These are phyloP conservation scores for Tillandsia leiboldiana DNA, from an alignment of 176 grass and related monocot genomes.

Conservation along the genomic window DNA sequence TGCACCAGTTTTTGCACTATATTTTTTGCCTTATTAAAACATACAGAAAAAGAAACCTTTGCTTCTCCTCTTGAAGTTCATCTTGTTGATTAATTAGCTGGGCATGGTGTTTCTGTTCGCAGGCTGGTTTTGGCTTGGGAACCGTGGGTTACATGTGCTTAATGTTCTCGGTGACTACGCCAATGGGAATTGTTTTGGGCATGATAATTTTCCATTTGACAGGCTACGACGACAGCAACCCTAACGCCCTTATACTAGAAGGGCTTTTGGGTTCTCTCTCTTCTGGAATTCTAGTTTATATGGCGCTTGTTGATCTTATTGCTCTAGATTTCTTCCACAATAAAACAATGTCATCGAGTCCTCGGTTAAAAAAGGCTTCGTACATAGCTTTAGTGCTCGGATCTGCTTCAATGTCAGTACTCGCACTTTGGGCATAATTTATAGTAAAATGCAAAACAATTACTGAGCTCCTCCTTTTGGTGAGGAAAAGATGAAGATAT, in stretches of 20 bases:
- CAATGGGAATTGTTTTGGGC: slow-evolving; percentile 80
- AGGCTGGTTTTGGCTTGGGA: slow-evolving; percentile 80
- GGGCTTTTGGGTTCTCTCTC: slow-evolving; percentile 84
- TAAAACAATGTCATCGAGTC: slow-evolving; percentile 62
- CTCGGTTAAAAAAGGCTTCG: slow-evolving; percentile 58
- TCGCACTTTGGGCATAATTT: slow-evolving; percentile 69
- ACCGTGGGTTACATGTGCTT: slow-evolving; percentile 91
- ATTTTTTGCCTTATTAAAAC: too few species aligned
- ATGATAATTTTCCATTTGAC: slow-evolving; percentile 89
- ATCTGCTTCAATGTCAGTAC: slow-evolving; percentile 91
- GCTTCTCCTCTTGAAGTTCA: too few species aligned
- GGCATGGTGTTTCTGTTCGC: slow-evolving; percentile 12
- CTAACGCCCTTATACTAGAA: slow-evolving; percentile 82
- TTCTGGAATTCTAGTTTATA: slow-evolving; percentile 77
- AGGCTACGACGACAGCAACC: slow-evolving; percentile 85
- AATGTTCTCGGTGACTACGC: slow-evolving; percentile 93
- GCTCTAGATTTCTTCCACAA: slow-evolving; percentile 93
- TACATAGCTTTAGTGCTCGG: slow-evolving; percentile 76
- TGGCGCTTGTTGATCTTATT: slow-evolving; percentile 92
- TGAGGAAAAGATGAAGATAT: too few species aligned
- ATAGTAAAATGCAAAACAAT: background rate
- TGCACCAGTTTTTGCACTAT: too few species aligned
- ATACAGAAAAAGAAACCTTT: too few species aligned
- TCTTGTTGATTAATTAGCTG: slow-evolving; percentile 3
- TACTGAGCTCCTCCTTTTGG: too few species aligned